A percentile compares a stretch with the other conserved stretches of the same genome.
These are phyloP conservation scores for Onygena corvina DNA, from an alignment of 2,329 filamentous ascomycete species.

Conservation along the genomic window DNA sequence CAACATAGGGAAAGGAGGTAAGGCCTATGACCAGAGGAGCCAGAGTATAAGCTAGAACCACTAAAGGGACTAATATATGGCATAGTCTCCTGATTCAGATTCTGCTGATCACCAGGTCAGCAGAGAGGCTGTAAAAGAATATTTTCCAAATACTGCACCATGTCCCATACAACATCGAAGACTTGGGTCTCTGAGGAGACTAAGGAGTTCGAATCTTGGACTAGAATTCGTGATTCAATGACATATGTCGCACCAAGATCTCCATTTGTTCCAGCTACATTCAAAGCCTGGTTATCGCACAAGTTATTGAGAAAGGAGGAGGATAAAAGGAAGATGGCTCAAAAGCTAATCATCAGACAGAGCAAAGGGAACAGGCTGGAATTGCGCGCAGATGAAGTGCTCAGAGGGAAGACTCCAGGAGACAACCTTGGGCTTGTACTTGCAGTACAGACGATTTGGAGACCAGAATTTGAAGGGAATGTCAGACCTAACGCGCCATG, in stretches of 20 bases:
- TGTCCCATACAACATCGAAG: conserved; percentile 21
- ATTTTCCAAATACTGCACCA: not conserved
- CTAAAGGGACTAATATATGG: not conserved
- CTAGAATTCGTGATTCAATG: conserved; percentile 18
- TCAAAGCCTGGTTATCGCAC: conserved; percentile 19
- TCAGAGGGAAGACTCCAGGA: conserved; percentile 18
- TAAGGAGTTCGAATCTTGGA: conserved; percentile 21
- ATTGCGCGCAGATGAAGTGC: conserved; percentile 10
- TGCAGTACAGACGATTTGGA: conserved; percentile 22
- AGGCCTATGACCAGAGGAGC: not conserved
- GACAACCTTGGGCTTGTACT: conserved; percentile 22
- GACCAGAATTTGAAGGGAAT: conserved; percentile 9
- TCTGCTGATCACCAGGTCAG: not conserved
- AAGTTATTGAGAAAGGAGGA: conserved; percentile 15
- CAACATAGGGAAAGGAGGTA: not conserved
- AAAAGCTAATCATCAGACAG: not conserved
- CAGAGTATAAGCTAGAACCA: not conserved
- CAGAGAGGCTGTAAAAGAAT: not conserved
- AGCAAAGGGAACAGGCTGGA: conserved; percentile 4
- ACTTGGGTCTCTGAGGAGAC: conserved; percentile 22
- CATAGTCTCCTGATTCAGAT: not conserved
- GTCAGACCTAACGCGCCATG: conserved; percentile 19
- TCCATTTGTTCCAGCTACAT: conserved; percentile 20
- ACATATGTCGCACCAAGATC: conserved; percentile 19
- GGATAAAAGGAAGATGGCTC: conserved; percentile 8